phyloP scores from a whole-genome alignment of 495 filamentous ascomycete species.

The Penicillium desertorum region DNA sequence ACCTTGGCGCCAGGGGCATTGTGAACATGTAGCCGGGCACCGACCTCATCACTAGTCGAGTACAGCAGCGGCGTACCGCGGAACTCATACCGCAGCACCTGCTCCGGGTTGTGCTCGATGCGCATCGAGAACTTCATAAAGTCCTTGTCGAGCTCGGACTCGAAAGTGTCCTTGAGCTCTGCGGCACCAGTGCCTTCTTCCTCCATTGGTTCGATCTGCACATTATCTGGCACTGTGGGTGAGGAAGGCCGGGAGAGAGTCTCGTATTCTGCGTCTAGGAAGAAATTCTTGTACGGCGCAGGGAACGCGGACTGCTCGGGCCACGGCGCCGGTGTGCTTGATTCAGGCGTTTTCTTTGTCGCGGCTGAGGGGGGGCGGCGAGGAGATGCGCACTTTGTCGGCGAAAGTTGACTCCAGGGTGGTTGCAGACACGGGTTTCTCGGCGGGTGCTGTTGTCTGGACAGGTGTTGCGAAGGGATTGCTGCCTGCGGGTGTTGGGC shows the following conservation, averaged over 20 bases:
- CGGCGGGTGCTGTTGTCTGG: slow-evolving; percentile 35
- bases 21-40: slow-evolving; percentile 55
- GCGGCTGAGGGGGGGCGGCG: slow-evolving; percentile 40
- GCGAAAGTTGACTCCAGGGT: slow-evolving; percentile 73
- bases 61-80: slow-evolving; percentile 79
- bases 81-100: slow-evolving; percentile 92
- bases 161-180: slow-evolving; percentile 82
- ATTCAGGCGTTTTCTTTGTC: slow-evolving; percentile 34
- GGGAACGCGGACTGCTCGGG: slow-evolving; percentile 64
- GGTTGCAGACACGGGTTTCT: slow-evolving; percentile 24
- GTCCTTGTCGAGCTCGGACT: slow-evolving; percentile 76
- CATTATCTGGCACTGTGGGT: slow-evolving; percentile 45
- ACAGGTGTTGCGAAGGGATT: slow-evolving; percentile 53
- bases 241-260: slow-evolving; percentile 58
- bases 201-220: slow-evolving; percentile 57
- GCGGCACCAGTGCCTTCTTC: slow-evolving; percentile 50
- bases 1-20: slow-evolving; percentile 24
- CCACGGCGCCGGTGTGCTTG: slow-evolving; percentile 61
- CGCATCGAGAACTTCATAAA: slow-evolving; percentile 91
- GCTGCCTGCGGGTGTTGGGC: slow-evolving; percentile 25
- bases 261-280: slow-evolving; percentile 93
- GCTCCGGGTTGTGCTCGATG: slow-evolving; percentile 87
- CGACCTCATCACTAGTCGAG: slow-evolving; percentile 69
- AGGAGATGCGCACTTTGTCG: slow-evolving; percentile 56
- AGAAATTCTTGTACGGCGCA: slow-evolving; percentile 67